Base-by-base conservation (phyloP, 75 land plant species). In the Adiantum capillusveneris region DNA sequence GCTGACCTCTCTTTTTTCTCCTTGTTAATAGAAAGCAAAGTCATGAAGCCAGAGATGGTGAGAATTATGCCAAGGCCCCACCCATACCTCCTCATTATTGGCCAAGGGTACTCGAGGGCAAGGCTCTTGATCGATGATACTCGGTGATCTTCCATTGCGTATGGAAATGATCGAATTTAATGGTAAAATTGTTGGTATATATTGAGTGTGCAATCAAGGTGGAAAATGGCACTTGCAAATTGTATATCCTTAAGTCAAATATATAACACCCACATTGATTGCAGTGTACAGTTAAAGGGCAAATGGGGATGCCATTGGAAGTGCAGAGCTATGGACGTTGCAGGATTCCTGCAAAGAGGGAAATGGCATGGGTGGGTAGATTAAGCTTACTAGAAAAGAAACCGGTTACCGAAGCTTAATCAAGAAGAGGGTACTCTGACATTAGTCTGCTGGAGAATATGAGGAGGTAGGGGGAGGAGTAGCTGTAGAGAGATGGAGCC, bases 41-140 rank as follows among this genome's bases (percentile, higher is more conserved):
- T 20, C 49, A 46, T 46, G 49, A 46, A 20, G 21, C 49, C 49
- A 3, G 49, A 46, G n/a, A 46, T 46, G 49, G 49, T 46, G 21
- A 46, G 49, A 2, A 46, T 17, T 17, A 46, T 46, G 14, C 49
- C 49, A 3, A 46, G 49, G 5, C 49, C 49, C 49, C 49, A 46
- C 5, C 14, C 49, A 17, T 46, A 46, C 17, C 49, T 46, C 49
- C 21, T 6, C 21, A 17, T 46, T 5, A 46, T 5, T 6, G 49
- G 49, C 49, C 49, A 46, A 46, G 6, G 49, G 17, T 17, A 46
- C 21, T 46, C 49, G 12, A 46, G 5, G 17, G 49, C 49, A 6
- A 46, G 49, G 14, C 5, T 17, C 49, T 46, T 46, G 49, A 46
- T 46, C 49, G 49, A 20, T 5, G 14, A 6, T 2, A 7, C 12